Evolutionary conservation across 2,329 filamentous ascomycete species (phyloP), one percentile per base, ranked within the genome.

Genomic region (Alternaria rosae): DNA sequence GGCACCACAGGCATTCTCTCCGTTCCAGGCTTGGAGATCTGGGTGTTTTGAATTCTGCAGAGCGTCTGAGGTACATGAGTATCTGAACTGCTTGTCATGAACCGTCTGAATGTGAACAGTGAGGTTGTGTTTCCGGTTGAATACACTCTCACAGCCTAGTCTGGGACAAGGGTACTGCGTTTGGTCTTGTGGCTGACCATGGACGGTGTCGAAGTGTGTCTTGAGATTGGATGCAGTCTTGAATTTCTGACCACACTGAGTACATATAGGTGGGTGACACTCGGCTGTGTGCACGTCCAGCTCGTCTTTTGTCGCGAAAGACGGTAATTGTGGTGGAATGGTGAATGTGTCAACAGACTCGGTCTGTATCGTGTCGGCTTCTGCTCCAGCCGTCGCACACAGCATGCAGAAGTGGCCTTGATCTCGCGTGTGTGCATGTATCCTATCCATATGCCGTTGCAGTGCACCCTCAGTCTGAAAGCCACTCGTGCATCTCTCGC

Each of bases 41-140:
- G 74, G 80, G 45, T 87, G 88, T 28, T 75, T 79, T n/a, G 82
- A 85, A 6, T 80, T 76, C 9, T 81, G 82, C 1, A 93, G 81
- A 68, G 91, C 87, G 11, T 88, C 86, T 50, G 89, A 81, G 15
- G 92, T 92, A 73, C 94, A 97, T n/a, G 92, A 83, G 73, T 92
- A 97, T 10, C 89, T 88, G 62, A 83, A 85, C 67, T 89, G 82
- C 17, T 92, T 90, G 67, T 93, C 86, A 75, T 97, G 94, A 0
- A 90, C 89, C 11, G 87, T 89, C 59, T 90, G 89, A 57, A 94
- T 84, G 75, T 98, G 94, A 0, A 89, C 87, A 15, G 90, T 91
- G 54, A 97, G 84, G 71, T 97, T 97, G n/a, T 91, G 90, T 64
- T 87, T 88, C 74, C 91, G 92, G 17, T 92, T 94, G 79, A 97